A percentile compares a stretch with the other conserved stretches of the same genome.
Evolutionary conservation across 2,329 filamentous ascomycete species (phyloP).

Genomic region (Tolypocladium endophyticum): DNA sequence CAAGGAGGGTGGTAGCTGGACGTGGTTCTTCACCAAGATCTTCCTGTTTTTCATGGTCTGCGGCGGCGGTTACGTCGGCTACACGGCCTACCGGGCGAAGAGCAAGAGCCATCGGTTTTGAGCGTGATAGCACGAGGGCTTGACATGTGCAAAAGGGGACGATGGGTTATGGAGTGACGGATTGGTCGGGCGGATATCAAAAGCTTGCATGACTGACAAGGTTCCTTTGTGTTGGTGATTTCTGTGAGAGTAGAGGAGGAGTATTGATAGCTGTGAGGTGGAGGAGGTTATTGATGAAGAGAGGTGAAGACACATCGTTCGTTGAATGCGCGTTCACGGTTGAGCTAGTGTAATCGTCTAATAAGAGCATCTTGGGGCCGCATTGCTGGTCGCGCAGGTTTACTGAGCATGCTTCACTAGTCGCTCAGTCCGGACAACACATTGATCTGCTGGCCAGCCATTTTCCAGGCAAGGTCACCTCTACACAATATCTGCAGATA

Average conservation of each 20-base stretch:
- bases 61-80: conserved; percentile 74
- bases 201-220: background rate
- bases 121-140: background rate
- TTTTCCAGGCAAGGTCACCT: no score
- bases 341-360: background rate
- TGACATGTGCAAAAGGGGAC: no score
- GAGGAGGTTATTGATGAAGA: background rate
- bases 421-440: background rate
- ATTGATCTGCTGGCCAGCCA: background rate
- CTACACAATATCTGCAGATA: no score
- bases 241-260: background rate
- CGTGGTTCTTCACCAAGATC: conserved; percentile 67
- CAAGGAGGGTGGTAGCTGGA: conserved; percentile 42
- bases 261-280: background rate
- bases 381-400: background rate
- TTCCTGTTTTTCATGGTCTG: conserved; percentile 57
- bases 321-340: background rate
- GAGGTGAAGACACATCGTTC: background rate
- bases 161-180: background rate
- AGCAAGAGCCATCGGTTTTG: conserved; percentile 50
- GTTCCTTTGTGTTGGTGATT: background rate
- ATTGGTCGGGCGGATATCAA: background rate
- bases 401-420: background rate
- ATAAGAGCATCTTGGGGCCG: background rate
- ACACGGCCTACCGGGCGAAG: conserved; percentile 67